Base-by-base conservation (phyloP, 1,284 basidiomycete species). In the Microbotryomycetes sp. region DNA sequence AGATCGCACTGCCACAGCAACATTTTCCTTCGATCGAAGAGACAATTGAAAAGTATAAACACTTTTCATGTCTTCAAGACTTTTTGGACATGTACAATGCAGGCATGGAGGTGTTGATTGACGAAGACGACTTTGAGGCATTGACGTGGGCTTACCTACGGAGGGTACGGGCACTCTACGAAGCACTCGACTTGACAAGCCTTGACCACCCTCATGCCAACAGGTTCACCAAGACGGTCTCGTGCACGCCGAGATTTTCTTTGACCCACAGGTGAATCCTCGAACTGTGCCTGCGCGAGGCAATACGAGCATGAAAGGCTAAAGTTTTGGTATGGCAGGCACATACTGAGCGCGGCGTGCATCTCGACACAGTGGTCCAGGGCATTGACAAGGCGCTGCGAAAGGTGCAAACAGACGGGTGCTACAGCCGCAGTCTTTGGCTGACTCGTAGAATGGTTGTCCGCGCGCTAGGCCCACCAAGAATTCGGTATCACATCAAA, bases 1-100 rank as follows among this genome's bases (percentile, higher is more conserved):
- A 52, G 4, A 61, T 68, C 28, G 45, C 31, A 4, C 59, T 72
- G n/a, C 52, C 55, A 11, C 53, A 51, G 13, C 54, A 61, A 18
- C 26, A 48, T 1, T 48, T 57, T 21, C 52, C 61, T 6, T 35
- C 53, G 2, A 53, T 57, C 24, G 66, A 62, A 52, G 54, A 59
- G n/a, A 60, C 65, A 4, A 55, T 68, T 27, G 62, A 54, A 16
- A 56, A 60, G 18, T 72, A 72, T 64, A 65, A 65, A 48, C 61
- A 69, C 54, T 72, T 69, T 45, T 55, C 64, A 21, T 60, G 53
- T 30, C 62, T 72, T 28, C 67, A 70, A 61, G 69, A 72, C 35
- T 72, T 72, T 45, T 56, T 71, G 13, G 53, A 53, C 24, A n/a
- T 35, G 13, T 66, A 61, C 49, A 59, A 58, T 13, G 49, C 54